Evolutionary conservation across 176 grass and related monocot species (phyloP).

Genomic region (Aegilops speltoides): DNA sequence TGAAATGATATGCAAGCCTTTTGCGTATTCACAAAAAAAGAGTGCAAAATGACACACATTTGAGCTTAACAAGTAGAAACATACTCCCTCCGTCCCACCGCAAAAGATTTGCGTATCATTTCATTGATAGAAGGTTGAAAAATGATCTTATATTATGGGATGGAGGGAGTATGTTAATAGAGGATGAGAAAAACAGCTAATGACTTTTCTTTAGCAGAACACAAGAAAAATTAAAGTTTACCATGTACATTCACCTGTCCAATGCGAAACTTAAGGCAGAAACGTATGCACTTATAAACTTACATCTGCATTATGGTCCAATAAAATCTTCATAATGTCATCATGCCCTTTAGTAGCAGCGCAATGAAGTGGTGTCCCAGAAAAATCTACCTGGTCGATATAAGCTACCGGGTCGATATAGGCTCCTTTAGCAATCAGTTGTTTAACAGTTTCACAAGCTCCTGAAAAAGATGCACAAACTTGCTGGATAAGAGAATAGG

Average conservation of each 20-base stretch:
- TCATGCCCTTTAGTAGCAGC: neutral
- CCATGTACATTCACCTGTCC: neutral
- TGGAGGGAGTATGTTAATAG: neutral
- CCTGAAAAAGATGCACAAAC: neutral
- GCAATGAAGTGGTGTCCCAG: neutral
- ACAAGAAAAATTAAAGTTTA: neutral
- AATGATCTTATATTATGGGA: no score
- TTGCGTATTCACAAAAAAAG: no score
- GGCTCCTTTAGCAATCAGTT: neutral
- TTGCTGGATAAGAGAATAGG: neutral
- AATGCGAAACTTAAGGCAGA: neutral
- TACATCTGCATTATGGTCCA: slow-evolving; percentile 15
- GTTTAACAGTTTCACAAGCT: neutral
- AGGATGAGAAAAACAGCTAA: neutral
- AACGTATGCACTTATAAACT: neutral
- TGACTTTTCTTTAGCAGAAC: neutral
- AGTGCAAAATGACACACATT: no score
- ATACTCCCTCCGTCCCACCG: no score
- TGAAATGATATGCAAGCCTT: no score
- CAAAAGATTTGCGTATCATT: no score
- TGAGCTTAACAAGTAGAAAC: no score
- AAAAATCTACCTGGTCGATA: neutral
- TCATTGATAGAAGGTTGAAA: no score
- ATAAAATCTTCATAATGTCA: neutral
- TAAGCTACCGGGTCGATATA: neutral